Evolutionary conservation across 1,139 yeast genomes (phyloP), one percentile per base, ranked within the genome.

Genomic region (Debaryomycetaceae sp.): DNA sequence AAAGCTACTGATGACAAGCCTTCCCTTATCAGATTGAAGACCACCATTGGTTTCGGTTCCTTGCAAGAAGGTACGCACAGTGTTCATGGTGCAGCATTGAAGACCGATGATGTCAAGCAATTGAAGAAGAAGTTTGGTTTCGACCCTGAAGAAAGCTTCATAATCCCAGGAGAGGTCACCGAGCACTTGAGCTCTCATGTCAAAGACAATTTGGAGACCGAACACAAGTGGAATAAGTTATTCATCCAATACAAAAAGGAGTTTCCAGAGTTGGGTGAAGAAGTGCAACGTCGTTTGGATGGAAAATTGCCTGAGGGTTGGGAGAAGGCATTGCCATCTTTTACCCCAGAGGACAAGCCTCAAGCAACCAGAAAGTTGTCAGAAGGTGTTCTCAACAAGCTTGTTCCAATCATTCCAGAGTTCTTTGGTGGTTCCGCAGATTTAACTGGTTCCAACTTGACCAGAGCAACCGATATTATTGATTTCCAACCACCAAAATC

Each of bases 401-500:
- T 93, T 58, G 77, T 79, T 60, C 80, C 77, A 39, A 78, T 59
- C 42, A 57, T 95, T 40, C 99, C 99, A 48, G 98, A 91, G 76
- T 76, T 93, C 52, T 74, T 93, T 63, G 98, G 98, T 75, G 99
- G 99, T 63, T 91, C 99, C 56, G 99, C 99, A 49, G 99, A 93
- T 75, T 83, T 93, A 75, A 93, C 99, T 52, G 96, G 96, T 56
- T 93, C 99, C 50, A 95, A 93, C 81, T 81, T 91, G 78, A 95
- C 99, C 63, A 85, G 95, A 79, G 81, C 95, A 76, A 66, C 80
- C 62, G 84, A 76, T 50, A 87, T 96, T 50, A 81, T 80, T 56
- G 97, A 93, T 71, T 93, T 91, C 95, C 98, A 93, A 80, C 90
- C 95, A 49, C 89, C 93, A 46, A 63, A 82, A 49, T 75, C 91